A percentile compares a stretch with the other conserved stretches of the same genome.
These are phyloP conservation scores for Aspergillus ruber DNA, from an alignment of 2,329 filamentous ascomycete genomes.

Conservation along the genomic window DNA sequence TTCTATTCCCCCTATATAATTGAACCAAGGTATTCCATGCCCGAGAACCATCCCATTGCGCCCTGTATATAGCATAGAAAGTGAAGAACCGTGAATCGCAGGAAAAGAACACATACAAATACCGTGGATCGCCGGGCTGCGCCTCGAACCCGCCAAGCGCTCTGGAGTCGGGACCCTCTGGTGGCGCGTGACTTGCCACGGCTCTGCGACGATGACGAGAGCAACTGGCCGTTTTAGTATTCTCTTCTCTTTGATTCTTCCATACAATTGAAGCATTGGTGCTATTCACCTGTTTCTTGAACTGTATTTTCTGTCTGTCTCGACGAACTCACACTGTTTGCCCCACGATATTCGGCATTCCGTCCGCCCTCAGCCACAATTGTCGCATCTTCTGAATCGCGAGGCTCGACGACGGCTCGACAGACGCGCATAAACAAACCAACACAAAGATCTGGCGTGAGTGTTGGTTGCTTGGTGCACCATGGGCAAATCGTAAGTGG, in stretches of 20 bases:
- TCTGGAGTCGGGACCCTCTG: slow-evolving; percentile 10
- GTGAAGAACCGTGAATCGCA: too few relatives aligned
- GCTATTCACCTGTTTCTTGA: background rate
- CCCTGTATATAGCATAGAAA: too few relatives aligned
- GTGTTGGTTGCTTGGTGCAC: slow-evolving; percentile 12
- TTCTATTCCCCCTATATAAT: slow-evolving; percentile 8
- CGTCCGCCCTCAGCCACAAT: background rate
- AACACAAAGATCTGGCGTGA: background rate
- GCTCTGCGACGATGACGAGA: too few relatives aligned
- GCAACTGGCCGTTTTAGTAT: too few relatives aligned
- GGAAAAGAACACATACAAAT: too few relatives aligned
- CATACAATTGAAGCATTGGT: too few relatives aligned
- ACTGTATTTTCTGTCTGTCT: background rate
- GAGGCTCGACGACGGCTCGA: too few relatives aligned
- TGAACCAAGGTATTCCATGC: too few relatives aligned
- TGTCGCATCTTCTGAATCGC: background rate
- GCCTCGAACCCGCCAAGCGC: slow-evolving; percentile 14
- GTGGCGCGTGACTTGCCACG: background rate
- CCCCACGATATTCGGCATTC: background rate
- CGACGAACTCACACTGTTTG: background rate
- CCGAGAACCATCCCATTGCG: too few relatives aligned
- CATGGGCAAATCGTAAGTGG: slow-evolving; percentile 35
- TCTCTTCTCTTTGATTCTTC: background rate
- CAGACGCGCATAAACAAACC: too few relatives aligned
- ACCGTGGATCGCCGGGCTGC: background rate